Evolutionary conservation across 768 basidiomycete species (phyloP).

Genomic region (Suillus decipiens): DNA sequence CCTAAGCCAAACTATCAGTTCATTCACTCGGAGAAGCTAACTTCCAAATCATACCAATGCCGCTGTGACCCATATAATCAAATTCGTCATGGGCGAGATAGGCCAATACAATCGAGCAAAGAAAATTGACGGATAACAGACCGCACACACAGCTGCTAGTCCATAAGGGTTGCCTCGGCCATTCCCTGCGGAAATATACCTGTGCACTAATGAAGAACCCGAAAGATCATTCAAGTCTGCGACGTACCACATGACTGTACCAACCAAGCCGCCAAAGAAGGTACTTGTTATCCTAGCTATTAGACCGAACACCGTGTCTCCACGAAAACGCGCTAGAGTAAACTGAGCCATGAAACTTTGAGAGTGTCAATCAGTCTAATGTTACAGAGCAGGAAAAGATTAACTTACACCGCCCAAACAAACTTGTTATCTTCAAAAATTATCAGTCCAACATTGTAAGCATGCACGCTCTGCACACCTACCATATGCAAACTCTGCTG

Average conservation of each 20-base stretch:
- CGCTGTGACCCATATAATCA: slow-evolving; percentile 66
- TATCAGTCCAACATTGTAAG: neutral
- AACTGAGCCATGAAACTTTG: slow-evolving; percentile 74
- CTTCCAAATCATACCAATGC: slow-evolving; percentile 47
- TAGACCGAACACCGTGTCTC: slow-evolving; percentile 72
- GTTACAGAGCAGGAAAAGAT: neutral
- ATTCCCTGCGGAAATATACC: slow-evolving; percentile 71
- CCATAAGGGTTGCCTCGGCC: slow-evolving; percentile 67
- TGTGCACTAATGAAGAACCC: slow-evolving; percentile 22
- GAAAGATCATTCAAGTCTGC: neutral
- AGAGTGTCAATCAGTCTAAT: slow-evolving; percentile 5
- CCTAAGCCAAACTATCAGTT: slow-evolving; percentile 36
- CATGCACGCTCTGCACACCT: slow-evolving; percentile 33
- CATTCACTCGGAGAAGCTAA: neutral
- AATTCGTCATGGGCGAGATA: slow-evolving; percentile 65
- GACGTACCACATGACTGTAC: slow-evolving; percentile 66
- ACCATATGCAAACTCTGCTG: slow-evolving; percentile 62
- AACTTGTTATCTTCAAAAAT: slow-evolving; percentile 53
- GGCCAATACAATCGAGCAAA: slow-evolving; percentile 76
- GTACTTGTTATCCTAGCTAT: slow-evolving; percentile 62
- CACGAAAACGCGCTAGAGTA: slow-evolving; percentile 68
- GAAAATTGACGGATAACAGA: slow-evolving; percentile 74
- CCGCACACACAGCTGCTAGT: slow-evolving; percentile 63
- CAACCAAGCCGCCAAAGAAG: slow-evolving; percentile 62
- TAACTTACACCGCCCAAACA: slow-evolving; percentile 68